Evolutionary conservation across 108 stramenopile species (phyloP).

Genomic region (Cyclotella atomus): DNA sequence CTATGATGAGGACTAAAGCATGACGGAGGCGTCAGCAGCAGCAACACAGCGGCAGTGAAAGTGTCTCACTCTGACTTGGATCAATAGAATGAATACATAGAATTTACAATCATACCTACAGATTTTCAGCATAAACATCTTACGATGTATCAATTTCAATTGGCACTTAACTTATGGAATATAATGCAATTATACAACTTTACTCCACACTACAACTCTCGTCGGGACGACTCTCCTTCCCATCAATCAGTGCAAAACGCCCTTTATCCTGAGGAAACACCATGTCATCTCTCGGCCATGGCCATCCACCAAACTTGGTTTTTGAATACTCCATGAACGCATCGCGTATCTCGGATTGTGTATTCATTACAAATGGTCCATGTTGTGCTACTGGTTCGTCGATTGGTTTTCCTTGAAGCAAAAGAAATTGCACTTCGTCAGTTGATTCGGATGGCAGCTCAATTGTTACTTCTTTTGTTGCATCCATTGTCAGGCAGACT

Average conservation of each 20-base stretch:
- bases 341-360: slow-evolving; percentile 72
- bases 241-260: slow-evolving; percentile 69
- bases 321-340: slow-evolving; percentile 79
- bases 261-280: slow-evolving; percentile 62
- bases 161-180: too few species aligned
- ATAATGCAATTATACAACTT: background rate
- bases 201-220: background rate
- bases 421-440: slow-evolving; percentile 53
- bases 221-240: slow-evolving; percentile 43
- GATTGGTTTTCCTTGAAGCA: slow-evolving; percentile 74
- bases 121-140: background rate
- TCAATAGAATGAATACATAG: background rate
- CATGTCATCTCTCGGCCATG: slow-evolving; percentile 75
- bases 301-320: slow-evolving; percentile 84
- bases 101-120: background rate
- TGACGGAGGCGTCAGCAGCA: too few species aligned
- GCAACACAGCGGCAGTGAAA: too few species aligned
- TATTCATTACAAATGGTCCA: slow-evolving; percentile 95
- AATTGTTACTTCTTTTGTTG: slow-evolving; percentile 48
- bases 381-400: slow-evolving; percentile 84
- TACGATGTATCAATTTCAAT: too few species aligned
- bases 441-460: slow-evolving; percentile 47
- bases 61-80: too few species aligned
- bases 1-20: slow-evolving; percentile 1
- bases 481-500: slow-evolving; percentile 45